Percentiles rank a stretch among this genome's conserved stretches.
Evolutionary conservation across 306 rosid species (phyloP).

Genomic region (Rubus idaeus): DNA sequence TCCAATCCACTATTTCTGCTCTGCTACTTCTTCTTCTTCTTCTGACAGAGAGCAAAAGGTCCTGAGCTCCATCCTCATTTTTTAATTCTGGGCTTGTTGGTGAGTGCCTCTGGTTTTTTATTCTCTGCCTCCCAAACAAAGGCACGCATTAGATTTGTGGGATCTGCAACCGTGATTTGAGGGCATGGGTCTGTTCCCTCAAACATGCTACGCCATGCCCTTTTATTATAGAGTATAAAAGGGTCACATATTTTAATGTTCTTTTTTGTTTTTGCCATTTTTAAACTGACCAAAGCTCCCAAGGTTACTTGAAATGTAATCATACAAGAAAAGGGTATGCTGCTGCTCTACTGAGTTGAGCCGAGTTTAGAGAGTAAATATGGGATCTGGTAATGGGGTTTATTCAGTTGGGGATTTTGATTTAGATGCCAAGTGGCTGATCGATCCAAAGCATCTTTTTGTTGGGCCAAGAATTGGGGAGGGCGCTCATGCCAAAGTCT

Average conservation of each 20-base stretch:
- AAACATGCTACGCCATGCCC: slow-evolving; percentile 32
- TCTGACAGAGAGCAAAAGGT: slow-evolving; percentile 46
- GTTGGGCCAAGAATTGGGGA: slow-evolving; percentile 95
- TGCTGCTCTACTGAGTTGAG: slow-evolving; percentile 8
- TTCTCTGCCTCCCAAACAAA: slow-evolving; percentile 56
- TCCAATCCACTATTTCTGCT: slow-evolving; percentile 15
- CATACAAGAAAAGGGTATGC: slow-evolving; percentile 20
- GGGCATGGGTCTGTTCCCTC: slow-evolving; percentile 52
- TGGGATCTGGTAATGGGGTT: slow-evolving; percentile 96
- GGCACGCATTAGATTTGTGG: slow-evolving; percentile 43
- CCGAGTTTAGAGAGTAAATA: slow-evolving; percentile 20
- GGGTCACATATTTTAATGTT: neutral
- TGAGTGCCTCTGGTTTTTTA: slow-evolving; percentile 49
- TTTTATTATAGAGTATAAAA: neutral
- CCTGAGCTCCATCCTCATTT: slow-evolving; percentile 21
- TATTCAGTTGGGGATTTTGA: slow-evolving; percentile 61
- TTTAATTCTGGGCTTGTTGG: slow-evolving; percentile 42
- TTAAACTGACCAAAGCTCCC: slow-evolving; percentile 6
- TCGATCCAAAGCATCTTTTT: slow-evolving; percentile 85
- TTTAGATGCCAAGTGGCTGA: slow-evolving; percentile 76
- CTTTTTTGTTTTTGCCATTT: neutral
- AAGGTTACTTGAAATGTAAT: neutral
- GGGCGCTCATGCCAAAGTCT: slow-evolving; percentile 94
- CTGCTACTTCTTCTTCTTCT: slow-evolving; percentile 8
- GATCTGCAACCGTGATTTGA: slow-evolving; percentile 44